Percentiles rank a stretch among this genome's conserved stretches.
Conservation (phyloP, 176 grass and related monocot species). For the Musa beccarii region DNA sequence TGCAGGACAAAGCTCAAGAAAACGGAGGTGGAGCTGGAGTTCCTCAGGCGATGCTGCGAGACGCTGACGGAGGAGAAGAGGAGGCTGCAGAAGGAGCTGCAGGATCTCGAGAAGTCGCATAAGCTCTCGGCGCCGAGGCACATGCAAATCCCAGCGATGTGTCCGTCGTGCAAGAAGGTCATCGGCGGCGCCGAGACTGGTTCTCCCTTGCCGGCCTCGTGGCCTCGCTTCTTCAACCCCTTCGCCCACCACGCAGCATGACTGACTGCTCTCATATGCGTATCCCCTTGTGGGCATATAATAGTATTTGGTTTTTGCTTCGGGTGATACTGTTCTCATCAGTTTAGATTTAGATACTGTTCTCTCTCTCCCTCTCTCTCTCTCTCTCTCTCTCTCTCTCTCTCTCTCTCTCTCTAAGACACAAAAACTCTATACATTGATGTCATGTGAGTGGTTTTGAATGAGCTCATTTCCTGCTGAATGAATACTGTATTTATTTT, state of each 20-base stretch:
- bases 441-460: no score
- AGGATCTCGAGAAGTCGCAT: constrained; percentile 47
- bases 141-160: constrained; percentile 67
- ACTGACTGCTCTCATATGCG: constrained; percentile 5
- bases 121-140: constrained; percentile 46
- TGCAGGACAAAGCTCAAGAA: constrained; percentile 97
- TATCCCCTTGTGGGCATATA: no score
- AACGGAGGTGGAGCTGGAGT: constrained; percentile 86
- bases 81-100: constrained; percentile 69
- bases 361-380: no score
- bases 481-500: no score
- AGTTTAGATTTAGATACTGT: no score
- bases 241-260: constrained; percentile 79
- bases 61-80: constrained; percentile 87
- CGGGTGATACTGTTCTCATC: no score
- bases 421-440: no score
- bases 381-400: no score
- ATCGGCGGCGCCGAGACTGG: constrained; percentile 22
- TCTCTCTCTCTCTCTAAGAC: no score
- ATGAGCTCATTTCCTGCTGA: no score
- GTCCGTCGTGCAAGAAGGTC: constrained; percentile 73
- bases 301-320: no score
- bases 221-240: constrained; percentile 73
- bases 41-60: constrained; percentile 84
- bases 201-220: constrained; percentile 18